Percentiles rank a stretch among this genome's conserved stretches.
phyloP scores from a whole-genome alignment of 768 basidiomycete species.

The Crucibulum laeve region DNA sequence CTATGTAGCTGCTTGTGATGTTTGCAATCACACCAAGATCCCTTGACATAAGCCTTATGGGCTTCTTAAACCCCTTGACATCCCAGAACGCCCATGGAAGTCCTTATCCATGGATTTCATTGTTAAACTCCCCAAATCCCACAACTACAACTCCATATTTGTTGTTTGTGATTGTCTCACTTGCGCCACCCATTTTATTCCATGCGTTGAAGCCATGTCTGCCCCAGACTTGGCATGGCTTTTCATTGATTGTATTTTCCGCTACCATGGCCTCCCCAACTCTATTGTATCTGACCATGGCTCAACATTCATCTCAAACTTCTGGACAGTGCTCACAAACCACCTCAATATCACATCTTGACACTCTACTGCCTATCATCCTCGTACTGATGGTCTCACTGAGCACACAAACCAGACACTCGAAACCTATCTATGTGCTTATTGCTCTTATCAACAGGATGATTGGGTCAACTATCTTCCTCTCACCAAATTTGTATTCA shows the following conservation, averaged over 20 bases:
- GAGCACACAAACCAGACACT: slow-evolving; percentile 13
- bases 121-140: slow-evolving; percentile 32
- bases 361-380: slow-evolving; percentile 15
- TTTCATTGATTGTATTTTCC: slow-evolving; percentile 29
- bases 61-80: slow-evolving; percentile 26
- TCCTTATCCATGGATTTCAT: slow-evolving; percentile 39
- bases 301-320: slow-evolving; percentile 25
- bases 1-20: slow-evolving; percentile 29
- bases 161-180: slow-evolving; percentile 35
- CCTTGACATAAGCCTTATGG: slow-evolving; percentile 32
- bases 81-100: slow-evolving; percentile 29
- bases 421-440: slow-evolving; percentile 29
- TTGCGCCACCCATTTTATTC: slow-evolving; percentile 38
- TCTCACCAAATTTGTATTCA: slow-evolving; percentile 4
- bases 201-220: slow-evolving; percentile 19
- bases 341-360: slow-evolving; percentile 7
- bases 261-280: slow-evolving; percentile 25
- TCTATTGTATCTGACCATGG: slow-evolving; percentile 28
- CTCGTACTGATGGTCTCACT: slow-evolving; percentile 12
- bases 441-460: slow-evolving; percentile 33
- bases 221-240: slow-evolving; percentile 25
- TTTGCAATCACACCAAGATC: slow-evolving; percentile 26
- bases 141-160: slow-evolving; percentile 28
- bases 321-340: slow-evolving; percentile 15
- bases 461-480: slow-evolving; percentile 22